phyloP scores from a whole-genome alignment of 176 grass and related monocot species.

The Aegilops umbellulata region DNA sequence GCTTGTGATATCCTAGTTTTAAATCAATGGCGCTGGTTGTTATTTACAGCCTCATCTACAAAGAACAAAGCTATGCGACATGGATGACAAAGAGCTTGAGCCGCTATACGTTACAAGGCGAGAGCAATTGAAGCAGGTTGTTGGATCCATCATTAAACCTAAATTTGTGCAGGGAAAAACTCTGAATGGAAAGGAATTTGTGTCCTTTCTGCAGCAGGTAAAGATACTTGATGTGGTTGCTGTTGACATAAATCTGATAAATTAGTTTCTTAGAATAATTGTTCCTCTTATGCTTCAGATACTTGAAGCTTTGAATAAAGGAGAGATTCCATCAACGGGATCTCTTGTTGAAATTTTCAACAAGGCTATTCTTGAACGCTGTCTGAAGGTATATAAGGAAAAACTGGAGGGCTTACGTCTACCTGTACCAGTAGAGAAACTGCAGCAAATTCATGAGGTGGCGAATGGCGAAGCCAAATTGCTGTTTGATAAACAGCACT shows the following conservation, averaged over 20 bases:
- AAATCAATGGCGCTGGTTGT: not conserved
- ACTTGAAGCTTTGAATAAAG: slow-evolving; percentile 95
- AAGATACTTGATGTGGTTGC: slow-evolving; percentile 10
- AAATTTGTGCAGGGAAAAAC: slow-evolving; percentile 89
- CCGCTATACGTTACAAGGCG: slow-evolving; percentile 69
- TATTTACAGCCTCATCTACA: slow-evolving; percentile 90
- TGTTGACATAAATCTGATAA: not conserved
- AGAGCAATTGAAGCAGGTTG: slow-evolving; percentile 87
- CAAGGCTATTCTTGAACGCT: slow-evolving; percentile 89
- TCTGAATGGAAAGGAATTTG: slow-evolving; percentile 91
- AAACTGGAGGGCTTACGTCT: slow-evolving; percentile 68
- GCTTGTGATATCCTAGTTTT: not conserved
- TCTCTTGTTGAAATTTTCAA: slow-evolving; percentile 98
- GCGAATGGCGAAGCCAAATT: slow-evolving; percentile 53
- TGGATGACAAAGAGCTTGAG: slow-evolving; percentile 85
- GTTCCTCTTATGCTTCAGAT: slow-evolving; percentile 59
- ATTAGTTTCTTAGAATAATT: not conserved
- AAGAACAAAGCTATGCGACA: slow-evolving; percentile 96
- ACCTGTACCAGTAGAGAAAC: slow-evolving; percentile 66
- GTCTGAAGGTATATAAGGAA: slow-evolving; percentile 74
- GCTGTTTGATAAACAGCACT: slow-evolving; percentile 89
- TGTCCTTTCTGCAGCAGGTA: slow-evolving; percentile 89
- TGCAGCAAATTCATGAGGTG: slow-evolving; percentile 65
- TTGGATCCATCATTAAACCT: slow-evolving; percentile 71
- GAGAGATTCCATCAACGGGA: slow-evolving; percentile 91